A percentile compares a stretch with the other conserved stretches of the same genome.
These are phyloP conservation scores for Xylaria sp. DNA, from an alignment of 2,329 filamentous ascomycete species.

Conservation along the genomic window DNA sequence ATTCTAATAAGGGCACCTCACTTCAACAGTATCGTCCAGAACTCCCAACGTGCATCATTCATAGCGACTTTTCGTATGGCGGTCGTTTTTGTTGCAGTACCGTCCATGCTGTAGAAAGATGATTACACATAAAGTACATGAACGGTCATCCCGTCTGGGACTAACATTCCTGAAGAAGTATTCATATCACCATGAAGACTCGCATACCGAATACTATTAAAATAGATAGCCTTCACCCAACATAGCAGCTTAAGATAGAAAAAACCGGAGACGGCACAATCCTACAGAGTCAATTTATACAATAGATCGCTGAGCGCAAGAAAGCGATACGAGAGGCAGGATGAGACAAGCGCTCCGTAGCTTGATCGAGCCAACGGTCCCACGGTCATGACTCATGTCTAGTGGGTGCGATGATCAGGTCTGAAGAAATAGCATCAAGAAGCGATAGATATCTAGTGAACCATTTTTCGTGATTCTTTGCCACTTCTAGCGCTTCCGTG, in stretches of 20 bases:
- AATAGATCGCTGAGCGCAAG: neutral
- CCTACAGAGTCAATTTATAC: neutral
- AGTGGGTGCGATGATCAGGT: neutral
- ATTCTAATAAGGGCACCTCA: no score
- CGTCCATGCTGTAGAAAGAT: no score
- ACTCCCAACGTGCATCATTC: neutral
- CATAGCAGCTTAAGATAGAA: neutral
- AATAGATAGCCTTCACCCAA: neutral
- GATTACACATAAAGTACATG: no score
- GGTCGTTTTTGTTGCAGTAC: no score
- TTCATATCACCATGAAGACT: neutral
- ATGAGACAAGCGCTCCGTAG: neutral
- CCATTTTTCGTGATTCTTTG: neutral
- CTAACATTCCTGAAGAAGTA: no score
- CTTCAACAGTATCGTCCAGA: no score
- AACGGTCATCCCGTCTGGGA: no score
- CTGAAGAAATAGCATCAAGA: constrained; percentile 3
- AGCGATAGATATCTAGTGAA: neutral
- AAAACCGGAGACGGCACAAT: neutral
- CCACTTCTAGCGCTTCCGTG: neutral
- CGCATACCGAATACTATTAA: neutral
- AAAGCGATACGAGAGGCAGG: neutral
- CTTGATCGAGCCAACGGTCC: neutral
- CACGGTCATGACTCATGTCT: neutral
- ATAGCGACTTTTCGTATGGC: neutral